These are phyloP conservation scores for Senna siamea DNA, from an alignment of 306 rosid genomes.

Conservation along the genomic window DNA sequence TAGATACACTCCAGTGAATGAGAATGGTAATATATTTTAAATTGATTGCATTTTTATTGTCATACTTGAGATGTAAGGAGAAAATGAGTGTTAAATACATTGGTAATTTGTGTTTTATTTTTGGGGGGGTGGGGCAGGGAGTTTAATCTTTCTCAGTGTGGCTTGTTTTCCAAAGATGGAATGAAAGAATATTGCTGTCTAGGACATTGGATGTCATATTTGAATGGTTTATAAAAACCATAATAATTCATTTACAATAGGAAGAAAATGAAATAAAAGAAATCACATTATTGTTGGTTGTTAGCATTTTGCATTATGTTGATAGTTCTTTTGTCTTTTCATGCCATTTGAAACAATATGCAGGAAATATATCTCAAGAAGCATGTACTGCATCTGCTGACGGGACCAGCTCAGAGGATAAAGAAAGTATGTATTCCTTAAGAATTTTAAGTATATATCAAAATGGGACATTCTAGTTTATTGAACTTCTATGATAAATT, in stretches of 20 bases:
- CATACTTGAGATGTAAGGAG: slow-evolving; percentile 5
- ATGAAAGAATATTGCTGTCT: background rate
- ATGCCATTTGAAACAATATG: slow-evolving; percentile 24
- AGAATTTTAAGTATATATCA: slow-evolving; percentile 15
- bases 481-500: slow-evolving; percentile 11
- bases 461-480: slow-evolving; percentile 6
- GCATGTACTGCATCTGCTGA: slow-evolving; percentile 30
- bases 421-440: slow-evolving; percentile 48
- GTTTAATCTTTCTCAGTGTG: background rate
- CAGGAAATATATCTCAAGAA: slow-evolving; percentile 48
- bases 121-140: too few relatives aligned
- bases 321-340: slow-evolving; percentile 3
- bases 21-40: slow-evolving; percentile 62
- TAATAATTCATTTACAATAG: too few relatives aligned
- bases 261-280: background rate
- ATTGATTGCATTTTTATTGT: slow-evolving; percentile 29
- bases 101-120: background rate
- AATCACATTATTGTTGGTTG: background rate
- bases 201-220: background rate
- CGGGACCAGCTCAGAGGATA: slow-evolving; percentile 49
- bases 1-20: slow-evolving; percentile 45
- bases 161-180: background rate
- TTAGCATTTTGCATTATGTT: slow-evolving; percentile 1
- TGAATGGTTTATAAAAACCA: background rate
- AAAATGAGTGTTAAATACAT: background rate